These are phyloP conservation scores for Globisporangium iwayamae DNA, from an alignment of 352 stramenopile genomes.

Conservation along the genomic window DNA sequence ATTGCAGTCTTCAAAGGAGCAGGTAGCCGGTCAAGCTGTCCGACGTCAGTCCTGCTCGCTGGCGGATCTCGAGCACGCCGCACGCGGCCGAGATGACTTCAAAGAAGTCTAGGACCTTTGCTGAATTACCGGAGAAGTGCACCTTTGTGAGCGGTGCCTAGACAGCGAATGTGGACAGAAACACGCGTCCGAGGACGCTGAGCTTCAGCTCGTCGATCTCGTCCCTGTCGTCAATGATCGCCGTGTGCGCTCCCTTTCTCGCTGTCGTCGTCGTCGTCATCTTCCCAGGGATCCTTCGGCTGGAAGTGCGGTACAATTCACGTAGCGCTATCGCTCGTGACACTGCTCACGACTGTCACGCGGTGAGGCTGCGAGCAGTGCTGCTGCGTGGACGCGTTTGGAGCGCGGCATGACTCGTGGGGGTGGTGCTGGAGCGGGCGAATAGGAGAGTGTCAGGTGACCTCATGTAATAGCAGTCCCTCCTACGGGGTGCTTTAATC, in stretches of 20 bases:
- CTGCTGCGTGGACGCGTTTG: not conserved
- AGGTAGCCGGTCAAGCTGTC: slow-evolving; percentile 1
- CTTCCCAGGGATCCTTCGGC: not conserved
- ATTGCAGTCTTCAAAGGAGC: no score
- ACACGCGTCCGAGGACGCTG: slow-evolving; percentile 52
- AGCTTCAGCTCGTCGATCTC: slow-evolving; percentile 45
- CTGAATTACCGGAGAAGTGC: slow-evolving; percentile 10
- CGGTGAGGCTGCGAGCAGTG: not conserved
- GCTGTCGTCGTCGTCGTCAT: not conserved
- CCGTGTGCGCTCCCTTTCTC: not conserved
- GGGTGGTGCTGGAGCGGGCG: no score
- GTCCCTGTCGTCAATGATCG: slow-evolving; percentile 3
- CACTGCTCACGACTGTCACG: not conserved
- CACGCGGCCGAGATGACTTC: slow-evolving; percentile 1
- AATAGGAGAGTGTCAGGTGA: no score
- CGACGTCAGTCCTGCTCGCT: not conserved
- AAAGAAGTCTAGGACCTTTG: slow-evolving; percentile 9
- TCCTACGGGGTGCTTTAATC: no score
- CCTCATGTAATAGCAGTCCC: no score
- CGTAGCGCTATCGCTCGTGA: not conserved
- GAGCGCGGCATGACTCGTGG: not conserved
- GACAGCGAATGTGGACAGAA: slow-evolving; percentile 34
- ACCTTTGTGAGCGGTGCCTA: slow-evolving; percentile 3
- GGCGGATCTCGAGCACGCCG: slow-evolving; percentile 9
- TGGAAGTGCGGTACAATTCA: not conserved